These are phyloP conservation scores for Phytophthora hibernalis DNA, from an alignment of 352 stramenopile genomes.

Conservation along the genomic window DNA sequence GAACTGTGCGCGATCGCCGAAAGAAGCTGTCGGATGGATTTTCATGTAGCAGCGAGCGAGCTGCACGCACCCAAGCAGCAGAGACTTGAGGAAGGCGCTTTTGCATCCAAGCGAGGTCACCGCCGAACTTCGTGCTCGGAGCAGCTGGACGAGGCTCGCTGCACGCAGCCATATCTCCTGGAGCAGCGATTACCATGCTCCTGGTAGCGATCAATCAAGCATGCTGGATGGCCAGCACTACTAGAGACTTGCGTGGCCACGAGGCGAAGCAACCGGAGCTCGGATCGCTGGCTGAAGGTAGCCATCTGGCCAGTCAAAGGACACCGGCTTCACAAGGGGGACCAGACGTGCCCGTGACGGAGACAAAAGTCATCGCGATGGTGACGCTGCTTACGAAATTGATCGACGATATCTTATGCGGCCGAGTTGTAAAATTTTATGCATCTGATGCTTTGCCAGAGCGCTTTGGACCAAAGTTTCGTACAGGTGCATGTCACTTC, in stretches of 20 bases:
- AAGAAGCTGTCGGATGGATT: constrained; percentile 36
- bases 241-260: constrained; percentile 12
- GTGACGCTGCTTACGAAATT: constrained; percentile 15
- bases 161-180: constrained; percentile 14
- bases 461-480: neutral
- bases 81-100: neutral
- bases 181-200: constrained; percentile 30
- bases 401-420: constrained; percentile 8
- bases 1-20: constrained; percentile 30
- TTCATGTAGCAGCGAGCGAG: constrained; percentile 15
- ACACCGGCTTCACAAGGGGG: constrained; percentile 24
- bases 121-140: neutral
- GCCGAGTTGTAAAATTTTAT: neutral
- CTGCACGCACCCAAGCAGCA: neutral
- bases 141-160: constrained; percentile 9
- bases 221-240: constrained; percentile 12
- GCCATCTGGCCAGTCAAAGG: constrained; percentile 34
- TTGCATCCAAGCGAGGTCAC: neutral
- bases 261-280: constrained; percentile 3
- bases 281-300: constrained; percentile 11
- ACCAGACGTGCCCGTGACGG: constrained; percentile 1
- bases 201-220: constrained; percentile 11
- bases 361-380: constrained; percentile 3
- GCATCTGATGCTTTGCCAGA: neutral
- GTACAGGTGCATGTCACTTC: neutral